Evolutionary conservation across 345 rosid genomes (phyloP).

Genomic region (Heritiera fomes): DNA sequence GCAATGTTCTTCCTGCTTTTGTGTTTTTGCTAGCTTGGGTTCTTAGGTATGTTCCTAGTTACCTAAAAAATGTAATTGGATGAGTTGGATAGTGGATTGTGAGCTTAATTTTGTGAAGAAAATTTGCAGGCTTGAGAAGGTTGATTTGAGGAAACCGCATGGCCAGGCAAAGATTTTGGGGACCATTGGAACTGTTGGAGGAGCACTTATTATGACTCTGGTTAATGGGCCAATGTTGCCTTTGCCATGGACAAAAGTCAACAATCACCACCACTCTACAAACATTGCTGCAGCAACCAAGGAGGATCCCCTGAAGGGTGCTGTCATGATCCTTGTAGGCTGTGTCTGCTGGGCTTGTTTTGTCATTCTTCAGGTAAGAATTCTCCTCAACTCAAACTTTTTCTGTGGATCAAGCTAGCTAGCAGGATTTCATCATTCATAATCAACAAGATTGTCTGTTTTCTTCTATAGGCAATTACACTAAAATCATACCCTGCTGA

Average conservation of each 20-base stretch:
- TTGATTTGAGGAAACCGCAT: conserved; percentile 48
- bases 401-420: background rate
- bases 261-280: conserved; percentile 29
- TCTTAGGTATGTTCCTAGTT: conserved; percentile 42
- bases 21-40: conserved; percentile 88
- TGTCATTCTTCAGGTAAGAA: conserved; percentile 59
- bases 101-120: background rate
- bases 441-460: background rate
- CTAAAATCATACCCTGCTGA: conserved; percentile 72
- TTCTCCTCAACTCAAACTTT: background rate
- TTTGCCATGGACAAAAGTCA: conserved; percentile 67
- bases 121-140: conserved; percentile 65
- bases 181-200: conserved; percentile 81
- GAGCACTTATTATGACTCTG: conserved; percentile 89
- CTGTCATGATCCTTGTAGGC: conserved; percentile 48
- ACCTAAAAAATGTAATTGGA: background rate
- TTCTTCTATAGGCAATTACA: conserved; percentile 54
- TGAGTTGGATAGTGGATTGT: background rate
- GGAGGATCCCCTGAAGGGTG: conserved; percentile 61
- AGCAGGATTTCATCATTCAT: too few relatives aligned
- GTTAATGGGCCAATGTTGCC: conserved; percentile 60
- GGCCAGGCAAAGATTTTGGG: conserved; percentile 86
- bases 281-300: background rate
- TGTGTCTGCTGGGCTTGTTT: conserved; percentile 65
- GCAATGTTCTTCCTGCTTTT: conserved; percentile 80